Conservation (phyloP, 2,329 filamentous ascomycete species). For the Claviceps cyperi region DNA sequence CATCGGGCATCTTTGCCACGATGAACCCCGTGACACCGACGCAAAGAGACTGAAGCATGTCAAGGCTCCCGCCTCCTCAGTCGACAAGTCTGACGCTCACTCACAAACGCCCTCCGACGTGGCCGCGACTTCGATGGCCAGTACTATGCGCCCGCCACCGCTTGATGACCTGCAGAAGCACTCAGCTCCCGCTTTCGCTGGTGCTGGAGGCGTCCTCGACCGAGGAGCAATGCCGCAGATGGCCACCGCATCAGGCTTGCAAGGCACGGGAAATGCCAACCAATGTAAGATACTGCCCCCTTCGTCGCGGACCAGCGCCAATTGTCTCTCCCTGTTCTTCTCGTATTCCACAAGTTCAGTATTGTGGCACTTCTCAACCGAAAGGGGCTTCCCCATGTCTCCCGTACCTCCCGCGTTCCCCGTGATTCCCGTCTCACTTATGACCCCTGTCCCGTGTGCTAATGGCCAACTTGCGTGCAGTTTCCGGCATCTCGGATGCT, state of each 20-base stretch:
- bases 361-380: not conserved
- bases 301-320: not conserved
- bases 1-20: constrained; percentile 95
- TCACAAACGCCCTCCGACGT: constrained; percentile 28
- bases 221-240: constrained; percentile 50
- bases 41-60: constrained; percentile 62
- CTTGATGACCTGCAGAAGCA: constrained; percentile 20
- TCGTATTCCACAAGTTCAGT: not conserved
- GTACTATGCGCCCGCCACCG: constrained; percentile 40
- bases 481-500: constrained; percentile 67
- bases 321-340: not conserved
- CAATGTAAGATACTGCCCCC: constrained; percentile 42
- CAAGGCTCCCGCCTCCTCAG: constrained; percentile 27
- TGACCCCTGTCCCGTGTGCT: constrained; percentile 2
- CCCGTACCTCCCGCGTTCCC: no score
- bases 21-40: constrained; percentile 79
- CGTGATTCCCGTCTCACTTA: no score
- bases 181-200: constrained; percentile 26
- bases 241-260: constrained; percentile 51
- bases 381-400: not conserved
- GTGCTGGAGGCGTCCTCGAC: constrained; percentile 26
- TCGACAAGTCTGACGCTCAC: constrained; percentile 46
- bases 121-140: constrained; percentile 39
- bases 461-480: constrained; percentile 26
- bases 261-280: constrained; percentile 48